Evolutionary conservation across 495 filamentous ascomycete genomes (phyloP).

Genomic region (Daldinia concentrica): DNA sequence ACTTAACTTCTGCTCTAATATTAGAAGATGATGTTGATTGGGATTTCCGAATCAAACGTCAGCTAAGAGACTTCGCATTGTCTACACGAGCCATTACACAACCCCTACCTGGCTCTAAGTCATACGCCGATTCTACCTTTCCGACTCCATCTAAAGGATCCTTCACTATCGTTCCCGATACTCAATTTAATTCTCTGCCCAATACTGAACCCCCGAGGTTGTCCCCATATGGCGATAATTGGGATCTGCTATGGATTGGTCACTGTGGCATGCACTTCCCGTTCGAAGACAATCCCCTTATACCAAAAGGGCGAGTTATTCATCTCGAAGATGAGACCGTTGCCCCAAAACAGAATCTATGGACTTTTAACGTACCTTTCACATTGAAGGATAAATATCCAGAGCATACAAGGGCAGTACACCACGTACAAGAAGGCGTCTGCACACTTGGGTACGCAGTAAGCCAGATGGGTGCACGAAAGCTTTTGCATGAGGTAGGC

Average conservation of each 20-base stretch:
- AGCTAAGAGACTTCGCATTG: conserved; percentile 60
- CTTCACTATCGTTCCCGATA: background rate
- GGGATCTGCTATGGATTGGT: conserved; percentile 67
- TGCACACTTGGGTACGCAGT: background rate
- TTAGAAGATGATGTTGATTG: conserved; percentile 69
- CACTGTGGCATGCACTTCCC: background rate
- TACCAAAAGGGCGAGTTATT: background rate
- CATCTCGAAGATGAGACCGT: background rate
- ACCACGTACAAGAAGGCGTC: conserved; percentile 45
- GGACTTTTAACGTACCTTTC: conserved; percentile 40
- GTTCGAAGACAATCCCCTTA: background rate
- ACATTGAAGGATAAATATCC: conserved; percentile 41
- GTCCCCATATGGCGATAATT: conserved; percentile 66
- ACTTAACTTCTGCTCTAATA: conserved; percentile 60
- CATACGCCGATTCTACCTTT: background rate
- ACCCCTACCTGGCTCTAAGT: background rate
- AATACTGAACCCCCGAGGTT: conserved; percentile 38
- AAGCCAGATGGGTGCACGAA: background rate
- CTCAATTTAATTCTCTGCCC: conserved; percentile 32
- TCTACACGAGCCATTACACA: conserved; percentile 49
- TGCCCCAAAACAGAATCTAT: conserved; percentile 32
- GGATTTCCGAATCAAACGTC: conserved; percentile 61
- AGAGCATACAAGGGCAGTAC: conserved; percentile 44
- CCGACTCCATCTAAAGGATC: background rate
- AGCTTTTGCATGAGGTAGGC: background rate